phyloP scores from a whole-genome alignment of 176 grass and related monocot species.

The Phoenix roebelenii region DNA sequence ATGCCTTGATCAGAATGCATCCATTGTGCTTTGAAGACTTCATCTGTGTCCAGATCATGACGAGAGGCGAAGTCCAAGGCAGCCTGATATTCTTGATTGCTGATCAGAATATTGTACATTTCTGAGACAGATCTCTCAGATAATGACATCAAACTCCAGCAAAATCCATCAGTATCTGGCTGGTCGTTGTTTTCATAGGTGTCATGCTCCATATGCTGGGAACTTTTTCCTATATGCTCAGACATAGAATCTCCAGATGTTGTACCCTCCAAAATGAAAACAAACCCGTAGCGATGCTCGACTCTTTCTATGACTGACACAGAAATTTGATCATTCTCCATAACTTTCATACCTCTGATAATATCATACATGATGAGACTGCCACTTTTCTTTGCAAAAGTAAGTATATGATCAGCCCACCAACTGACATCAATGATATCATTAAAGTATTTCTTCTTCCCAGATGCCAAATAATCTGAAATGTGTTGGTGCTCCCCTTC shows the following conservation, averaged over 20 bases:
- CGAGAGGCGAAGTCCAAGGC: constrained; percentile 61
- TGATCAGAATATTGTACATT: constrained; percentile 68
- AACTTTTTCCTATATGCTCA: constrained; percentile 17
- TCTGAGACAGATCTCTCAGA: constrained; percentile 54
- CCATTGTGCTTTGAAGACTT: constrained; percentile 84
- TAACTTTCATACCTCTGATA: constrained; percentile 36
- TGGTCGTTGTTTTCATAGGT: constrained; percentile 15
- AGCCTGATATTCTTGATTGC: constrained; percentile 41
- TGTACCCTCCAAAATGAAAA: constrained; percentile 68
- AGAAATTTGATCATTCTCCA: constrained; percentile 43
- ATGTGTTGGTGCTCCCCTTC: not conserved
- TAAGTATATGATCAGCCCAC: constrained; percentile 84
- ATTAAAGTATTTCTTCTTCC: constrained; percentile 27
- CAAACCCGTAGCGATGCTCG: constrained; percentile 41
- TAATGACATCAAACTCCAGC: constrained; percentile 74
- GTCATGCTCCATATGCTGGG: not conserved
- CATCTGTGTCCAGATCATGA: constrained; percentile 73
- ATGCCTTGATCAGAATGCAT: constrained; percentile 37
- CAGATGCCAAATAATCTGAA: not conserved
- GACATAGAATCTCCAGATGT: constrained; percentile 25
- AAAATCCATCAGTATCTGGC: constrained; percentile 31
- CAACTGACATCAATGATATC: constrained; percentile 72
- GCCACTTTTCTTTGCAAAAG: constrained; percentile 40
- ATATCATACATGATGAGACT: constrained; percentile 65
- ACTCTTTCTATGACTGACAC: constrained; percentile 60